Evolutionary conservation across 164 flowering plant genomes (phyloP), one percentile per base, ranked within the genome.

Genomic region (Platanus orientalis): DNA sequence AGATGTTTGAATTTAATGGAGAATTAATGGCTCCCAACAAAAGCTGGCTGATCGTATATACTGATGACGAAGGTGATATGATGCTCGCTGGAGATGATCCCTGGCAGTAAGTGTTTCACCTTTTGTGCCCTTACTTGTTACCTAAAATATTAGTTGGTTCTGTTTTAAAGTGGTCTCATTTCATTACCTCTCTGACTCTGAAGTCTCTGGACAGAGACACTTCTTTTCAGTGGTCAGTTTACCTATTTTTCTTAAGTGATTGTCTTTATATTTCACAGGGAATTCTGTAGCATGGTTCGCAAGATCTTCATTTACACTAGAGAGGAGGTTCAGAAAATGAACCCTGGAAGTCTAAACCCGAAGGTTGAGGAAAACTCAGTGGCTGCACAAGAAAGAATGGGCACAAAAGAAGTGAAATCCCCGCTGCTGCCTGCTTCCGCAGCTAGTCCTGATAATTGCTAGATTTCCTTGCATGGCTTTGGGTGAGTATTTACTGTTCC

Each of bases 321-420:
- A 62, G 99, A 94, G 69, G 99, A 94, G 77, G 95, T 91, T 39
- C 92, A 84, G 73, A 80, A 60, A 73, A 86, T 94, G 99, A 81
- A 77, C 28, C 89, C 89, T 0, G 83, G 83, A 44, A 67, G 82
- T 23, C 36, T 84, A 17, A 78, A 58, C 62, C 66, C 78, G 1
- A 82, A 71, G 74, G 67, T 70, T 17, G 94, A 85, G 29, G 97
- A 82, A 11, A 73, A 48, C 68, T 40, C 68, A 1, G 60, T 48
- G 0, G 69, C 53, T 69, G 79, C 65, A 5, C 85, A 66, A 44
- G 74, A 84, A 42, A 80, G 75, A 30, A 23, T 52, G 4, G 82
- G 77, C 62, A 75, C 72, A 28, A 79, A 75, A 71, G 91, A 88
- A 60, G 70, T 24, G 27, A 85, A 76, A 62, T 49, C 61, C 57